Conservation (phyloP, 768 basidiomycete species). For the Roridomyces roridus region DNA sequence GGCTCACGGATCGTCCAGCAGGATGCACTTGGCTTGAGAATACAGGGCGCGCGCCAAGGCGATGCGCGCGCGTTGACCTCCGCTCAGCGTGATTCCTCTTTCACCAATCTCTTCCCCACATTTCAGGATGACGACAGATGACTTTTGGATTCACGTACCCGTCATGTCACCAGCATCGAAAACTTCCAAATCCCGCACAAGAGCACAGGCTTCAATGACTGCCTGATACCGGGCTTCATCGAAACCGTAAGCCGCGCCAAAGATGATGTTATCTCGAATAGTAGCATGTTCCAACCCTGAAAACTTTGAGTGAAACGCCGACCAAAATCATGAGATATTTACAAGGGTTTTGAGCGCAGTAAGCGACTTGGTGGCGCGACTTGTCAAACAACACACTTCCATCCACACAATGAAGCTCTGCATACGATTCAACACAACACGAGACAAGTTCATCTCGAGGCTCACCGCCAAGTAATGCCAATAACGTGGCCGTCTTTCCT, state of each 20-base stretch:
- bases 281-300: constrained; percentile 82
- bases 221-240: constrained; percentile 67
- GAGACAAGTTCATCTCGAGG: constrained; percentile 10
- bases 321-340: constrained; percentile 19
- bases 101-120: constrained; percentile 70
- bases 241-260: constrained; percentile 64
- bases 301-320: constrained; percentile 27
- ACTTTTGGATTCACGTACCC: constrained; percentile 52
- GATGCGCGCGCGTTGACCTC: constrained; percentile 76
- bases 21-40: constrained; percentile 67
- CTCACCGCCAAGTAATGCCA: constrained; percentile 71
- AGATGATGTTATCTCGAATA: constrained; percentile 82
- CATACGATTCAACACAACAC: neutral
- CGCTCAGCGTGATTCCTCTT: constrained; percentile 78
- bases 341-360: constrained; percentile 74
- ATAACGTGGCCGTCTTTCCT: constrained; percentile 70
- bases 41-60: constrained; percentile 84
- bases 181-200: constrained; percentile 72
- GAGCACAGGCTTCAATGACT: constrained; percentile 78
- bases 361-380: constrained; percentile 64
- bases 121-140: neutral
- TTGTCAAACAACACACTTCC: constrained; percentile 65
- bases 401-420: constrained; percentile 65
- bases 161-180: constrained; percentile 82
- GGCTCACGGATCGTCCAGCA: constrained; percentile 76